These are phyloP conservation scores for Lipomyces orientalis DNA, from an alignment of 805 yeast genomes.

Conservation along the genomic window DNA sequence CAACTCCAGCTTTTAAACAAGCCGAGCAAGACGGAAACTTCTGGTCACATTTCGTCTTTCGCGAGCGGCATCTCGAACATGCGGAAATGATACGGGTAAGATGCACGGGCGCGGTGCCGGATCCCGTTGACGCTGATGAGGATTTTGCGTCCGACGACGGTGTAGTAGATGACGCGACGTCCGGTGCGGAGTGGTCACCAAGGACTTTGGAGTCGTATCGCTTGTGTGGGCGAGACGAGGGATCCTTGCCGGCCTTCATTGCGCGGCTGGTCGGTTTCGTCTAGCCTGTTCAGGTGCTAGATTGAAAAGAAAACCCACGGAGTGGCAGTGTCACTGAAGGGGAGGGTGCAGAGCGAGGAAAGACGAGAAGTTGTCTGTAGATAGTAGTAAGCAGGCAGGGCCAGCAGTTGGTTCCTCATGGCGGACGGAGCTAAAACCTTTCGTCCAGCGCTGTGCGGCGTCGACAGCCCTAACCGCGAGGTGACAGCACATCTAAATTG, in stretches of 20 bases:
- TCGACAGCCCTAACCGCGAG: not conserved
- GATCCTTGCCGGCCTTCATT: constrained; percentile 23
- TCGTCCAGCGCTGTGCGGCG: not conserved
- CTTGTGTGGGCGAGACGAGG: constrained; percentile 12
- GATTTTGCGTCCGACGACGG: constrained; percentile 10
- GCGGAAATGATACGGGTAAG: constrained; percentile 60
- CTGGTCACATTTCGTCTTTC: constrained; percentile 71
- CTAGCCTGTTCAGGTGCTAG: not conserved
- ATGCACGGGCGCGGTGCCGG: constrained; percentile 34
- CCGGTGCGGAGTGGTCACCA: constrained; percentile 11
- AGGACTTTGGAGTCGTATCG: constrained; percentile 7
- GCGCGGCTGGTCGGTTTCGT: constrained; percentile 5
- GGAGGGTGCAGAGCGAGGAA: not conserved
- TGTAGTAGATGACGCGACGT: not conserved
- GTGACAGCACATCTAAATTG: not conserved
- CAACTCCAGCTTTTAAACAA: constrained; percentile 67
- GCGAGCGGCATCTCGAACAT: constrained; percentile 78
- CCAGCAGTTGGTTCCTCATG: not conserved
- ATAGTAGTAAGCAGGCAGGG: not conserved
- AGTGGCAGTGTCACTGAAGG: not conserved
- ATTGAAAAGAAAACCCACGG: not conserved
- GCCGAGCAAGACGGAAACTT: constrained; percentile 69
- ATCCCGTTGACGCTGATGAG: constrained; percentile 33
- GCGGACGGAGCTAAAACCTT: not conserved
- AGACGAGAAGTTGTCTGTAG: not conserved